These are phyloP conservation scores for Ceratobasidium sp. DNA, from an alignment of 1,284 basidiomycete species.

Conservation along the genomic window DNA sequence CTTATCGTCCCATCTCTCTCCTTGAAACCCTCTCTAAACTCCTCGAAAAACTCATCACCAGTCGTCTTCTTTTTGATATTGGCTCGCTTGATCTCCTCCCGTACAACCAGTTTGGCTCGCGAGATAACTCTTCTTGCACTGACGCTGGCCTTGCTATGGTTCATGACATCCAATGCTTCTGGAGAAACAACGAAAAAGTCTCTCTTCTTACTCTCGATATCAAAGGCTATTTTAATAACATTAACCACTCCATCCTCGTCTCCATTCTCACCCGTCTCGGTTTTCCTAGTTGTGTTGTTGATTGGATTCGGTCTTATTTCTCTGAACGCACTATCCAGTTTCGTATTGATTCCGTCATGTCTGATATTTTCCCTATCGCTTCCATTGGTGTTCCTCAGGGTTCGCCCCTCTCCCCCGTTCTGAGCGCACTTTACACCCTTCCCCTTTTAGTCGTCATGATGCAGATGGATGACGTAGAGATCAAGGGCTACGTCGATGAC, in stretches of 20 bases:
- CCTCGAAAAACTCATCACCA: constrained; percentile 50
- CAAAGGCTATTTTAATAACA: constrained; percentile 52
- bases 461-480: neutral
- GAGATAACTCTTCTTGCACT: constrained; percentile 47
- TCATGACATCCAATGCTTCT: constrained; percentile 51
- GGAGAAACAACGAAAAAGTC: constrained; percentile 47
- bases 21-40: constrained; percentile 51
- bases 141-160: constrained; percentile 49
- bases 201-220: constrained; percentile 52
- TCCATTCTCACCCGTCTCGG: constrained; percentile 26
- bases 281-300: constrained; percentile 15
- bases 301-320: constrained; percentile 43
- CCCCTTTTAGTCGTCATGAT: constrained; percentile 30
- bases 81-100: constrained; percentile 48
- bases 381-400: constrained; percentile 41
- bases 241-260: constrained; percentile 49
- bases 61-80: constrained; percentile 46
- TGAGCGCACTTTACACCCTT: constrained; percentile 32
- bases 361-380: neutral
- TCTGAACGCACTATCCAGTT: constrained; percentile 48
- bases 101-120: constrained; percentile 49
- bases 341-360: constrained; percentile 47
- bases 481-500: constrained; percentile 25
- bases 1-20: constrained; percentile 51
- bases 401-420: constrained; percentile 38